Conservation (phyloP, 1,139 yeast species). For the Candida gigantensis region DNA sequence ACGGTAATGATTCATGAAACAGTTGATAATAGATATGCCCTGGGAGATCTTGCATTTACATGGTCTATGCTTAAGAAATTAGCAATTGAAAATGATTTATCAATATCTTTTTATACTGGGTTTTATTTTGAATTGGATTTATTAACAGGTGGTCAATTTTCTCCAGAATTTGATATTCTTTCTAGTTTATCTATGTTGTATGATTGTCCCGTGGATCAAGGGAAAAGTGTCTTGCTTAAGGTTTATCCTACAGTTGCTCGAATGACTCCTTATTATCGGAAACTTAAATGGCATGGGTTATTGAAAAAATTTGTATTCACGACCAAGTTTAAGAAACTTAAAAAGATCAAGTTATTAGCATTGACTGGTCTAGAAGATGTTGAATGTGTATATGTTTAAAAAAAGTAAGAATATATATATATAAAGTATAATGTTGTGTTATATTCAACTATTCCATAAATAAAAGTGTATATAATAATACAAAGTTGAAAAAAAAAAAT, state of each 20-base stretch:
- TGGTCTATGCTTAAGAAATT: slow-evolving; percentile 7
- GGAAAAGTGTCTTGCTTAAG: slow-evolving; percentile 11
- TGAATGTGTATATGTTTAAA: slow-evolving; percentile 13
- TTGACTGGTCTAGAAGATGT: slow-evolving; percentile 18
- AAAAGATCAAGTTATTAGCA: slow-evolving; percentile 9
- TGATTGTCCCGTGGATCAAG: slow-evolving; percentile 13
- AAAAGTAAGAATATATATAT: not conserved
- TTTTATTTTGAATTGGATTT: slow-evolving; percentile 8
- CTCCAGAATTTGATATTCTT: slow-evolving; percentile 13
- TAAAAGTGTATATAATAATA: slow-evolving; percentile 1
- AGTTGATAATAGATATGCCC: slow-evolving; percentile 7
- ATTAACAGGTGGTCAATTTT: slow-evolving; percentile 9
- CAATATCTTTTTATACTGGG: slow-evolving; percentile 9
- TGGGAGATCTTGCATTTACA: slow-evolving; percentile 13
- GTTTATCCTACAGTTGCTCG: slow-evolving; percentile 11
- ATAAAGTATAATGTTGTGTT: not conserved
- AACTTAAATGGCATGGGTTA: slow-evolving; percentile 12
- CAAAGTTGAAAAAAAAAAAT: not conserved
- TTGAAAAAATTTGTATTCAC: slow-evolving; percentile 11
- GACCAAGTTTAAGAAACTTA: slow-evolving; percentile 1
- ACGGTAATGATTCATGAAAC: slow-evolving; percentile 11
- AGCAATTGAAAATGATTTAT: slow-evolving; percentile 8
- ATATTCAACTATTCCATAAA: slow-evolving; percentile 1
- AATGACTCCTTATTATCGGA: slow-evolving; percentile 10
- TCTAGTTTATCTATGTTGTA: slow-evolving; percentile 9